Conservation (phyloP, 2,329 filamentous ascomycete genomes). For the Neofusicoccum kwambonambiense region DNA sequence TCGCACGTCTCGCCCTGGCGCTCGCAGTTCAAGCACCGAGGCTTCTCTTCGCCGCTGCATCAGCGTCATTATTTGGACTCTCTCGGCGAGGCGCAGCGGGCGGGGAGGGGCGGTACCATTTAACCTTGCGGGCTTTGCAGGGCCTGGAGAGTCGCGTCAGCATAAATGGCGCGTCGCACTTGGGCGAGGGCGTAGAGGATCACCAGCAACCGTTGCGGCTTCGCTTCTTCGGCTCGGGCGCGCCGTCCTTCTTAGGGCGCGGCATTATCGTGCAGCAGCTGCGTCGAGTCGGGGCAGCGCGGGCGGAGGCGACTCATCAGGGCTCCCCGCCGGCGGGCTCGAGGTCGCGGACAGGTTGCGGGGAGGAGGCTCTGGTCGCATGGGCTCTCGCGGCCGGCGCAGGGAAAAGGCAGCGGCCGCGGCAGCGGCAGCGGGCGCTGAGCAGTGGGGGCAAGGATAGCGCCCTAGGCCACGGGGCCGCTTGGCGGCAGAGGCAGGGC, state of each 20-base stretch:
- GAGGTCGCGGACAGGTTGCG: not conserved
- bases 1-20: constrained; percentile 72
- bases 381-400: not conserved
- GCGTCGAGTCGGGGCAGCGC: not conserved
- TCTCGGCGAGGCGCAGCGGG: not conserved
- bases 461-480: not conserved
- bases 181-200: constrained; percentile 19
- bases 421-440: not conserved
- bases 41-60: constrained; percentile 68
- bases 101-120: constrained; percentile 55
- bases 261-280: constrained; percentile 50
- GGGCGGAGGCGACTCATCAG: not conserved
- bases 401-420: not conserved
- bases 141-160: constrained; percentile 53
- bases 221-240: constrained; percentile 63
- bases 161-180: not conserved
- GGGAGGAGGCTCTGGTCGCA: not conserved
- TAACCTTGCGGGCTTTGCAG: constrained; percentile 76
- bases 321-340: not conserved
- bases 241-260: constrained; percentile 63
- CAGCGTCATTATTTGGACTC: constrained; percentile 22
- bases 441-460: not conserved
- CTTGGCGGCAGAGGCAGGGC: not conserved
- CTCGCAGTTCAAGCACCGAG: constrained; percentile 69
- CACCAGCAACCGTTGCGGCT: constrained; percentile 70